A percentile compares a stretch with the other conserved stretches of the same genome.
Evolutionary conservation across 495 filamentous ascomycete genomes (phyloP).

Genomic region (Annulohypoxylon nitens): DNA sequence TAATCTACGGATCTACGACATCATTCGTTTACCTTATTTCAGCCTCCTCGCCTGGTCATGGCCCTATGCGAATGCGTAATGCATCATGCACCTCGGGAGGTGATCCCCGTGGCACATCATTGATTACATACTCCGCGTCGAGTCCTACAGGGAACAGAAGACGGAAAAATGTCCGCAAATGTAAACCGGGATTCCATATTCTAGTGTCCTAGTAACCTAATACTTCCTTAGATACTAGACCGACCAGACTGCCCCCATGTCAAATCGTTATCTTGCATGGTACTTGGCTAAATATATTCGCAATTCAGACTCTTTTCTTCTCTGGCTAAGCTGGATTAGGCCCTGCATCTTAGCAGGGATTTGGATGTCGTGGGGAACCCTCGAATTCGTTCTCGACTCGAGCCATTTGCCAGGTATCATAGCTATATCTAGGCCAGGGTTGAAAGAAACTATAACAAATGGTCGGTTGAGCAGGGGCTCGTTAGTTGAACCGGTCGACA

Average conservation of each 20-base stretch:
- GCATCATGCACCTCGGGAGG: constrained; percentile 29
- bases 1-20: constrained; percentile 1
- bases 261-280: constrained; percentile 13
- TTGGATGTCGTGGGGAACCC: constrained; percentile 20
- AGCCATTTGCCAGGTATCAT: constrained; percentile 3
- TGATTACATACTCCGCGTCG: constrained; percentile 18
- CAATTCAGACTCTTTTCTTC: neutral
- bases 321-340: neutral
- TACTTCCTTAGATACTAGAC: constrained; percentile 1
- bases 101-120: constrained; percentile 25
- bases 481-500: constrained; percentile 6
- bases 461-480: constrained; percentile 7
- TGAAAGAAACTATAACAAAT: neutral
- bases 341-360: neutral
- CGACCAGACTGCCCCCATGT: constrained; percentile 4
- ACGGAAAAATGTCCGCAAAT: neutral
- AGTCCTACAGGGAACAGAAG: constrained; percentile 5
- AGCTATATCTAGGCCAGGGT: neutral
- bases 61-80: constrained; percentile 24
- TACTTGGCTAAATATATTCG: constrained; percentile 2
- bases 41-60: constrained; percentile 23
- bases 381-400: constrained; percentile 29
- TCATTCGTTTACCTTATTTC: constrained; percentile 29
- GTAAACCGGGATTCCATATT: constrained; percentile 12
- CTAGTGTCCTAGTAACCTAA: constrained; percentile 1